These are phyloP conservation scores for Suillus paluster DNA, from an alignment of 768 basidiomycete species.

Conservation along the genomic window DNA sequence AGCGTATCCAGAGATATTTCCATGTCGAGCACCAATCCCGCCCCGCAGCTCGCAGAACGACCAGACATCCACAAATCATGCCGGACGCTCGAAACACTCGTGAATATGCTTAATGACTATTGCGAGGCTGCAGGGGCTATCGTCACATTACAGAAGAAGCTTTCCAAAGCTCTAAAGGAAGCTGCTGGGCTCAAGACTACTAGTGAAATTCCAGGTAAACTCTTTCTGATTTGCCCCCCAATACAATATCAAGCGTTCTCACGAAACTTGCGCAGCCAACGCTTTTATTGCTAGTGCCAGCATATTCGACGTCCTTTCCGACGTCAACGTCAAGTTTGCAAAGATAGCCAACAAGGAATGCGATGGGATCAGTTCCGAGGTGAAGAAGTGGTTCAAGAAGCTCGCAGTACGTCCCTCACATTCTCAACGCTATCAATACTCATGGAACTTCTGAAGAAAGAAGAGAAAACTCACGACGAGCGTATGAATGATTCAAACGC, in stretches of 20 bases:
- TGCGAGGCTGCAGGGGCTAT: slow-evolving; percentile 70
- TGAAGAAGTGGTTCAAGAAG: slow-evolving; percentile 89
- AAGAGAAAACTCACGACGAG: slow-evolving; percentile 79
- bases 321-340: slow-evolving; percentile 75
- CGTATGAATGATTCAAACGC: slow-evolving; percentile 66
- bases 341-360: slow-evolving; percentile 79
- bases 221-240: not conserved
- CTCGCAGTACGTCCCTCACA: slow-evolving; percentile 55
- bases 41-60: slow-evolving; percentile 55
- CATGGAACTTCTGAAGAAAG: slow-evolving; percentile 56
- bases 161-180: slow-evolving; percentile 72
- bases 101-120: slow-evolving; percentile 72
- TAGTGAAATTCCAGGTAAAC: slow-evolving; percentile 63
- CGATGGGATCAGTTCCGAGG: slow-evolving; percentile 62
- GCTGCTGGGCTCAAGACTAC: slow-evolving; percentile 64
- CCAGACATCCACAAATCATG: slow-evolving; percentile 81
- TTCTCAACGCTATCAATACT: slow-evolving; percentile 13
- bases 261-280: slow-evolving; percentile 50
- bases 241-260: not conserved
- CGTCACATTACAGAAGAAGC: slow-evolving; percentile 71
- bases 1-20: not conserved
- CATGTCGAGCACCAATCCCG: slow-evolving; percentile 18
- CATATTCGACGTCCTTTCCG: slow-evolving; percentile 71
- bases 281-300: slow-evolving; percentile 65
- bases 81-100: slow-evolving; percentile 71